A percentile compares a stretch with the other conserved stretches of the same genome.
Evolutionary conservation across 306 rosid genomes (phyloP).

Genomic region (Delonix regia): DNA sequence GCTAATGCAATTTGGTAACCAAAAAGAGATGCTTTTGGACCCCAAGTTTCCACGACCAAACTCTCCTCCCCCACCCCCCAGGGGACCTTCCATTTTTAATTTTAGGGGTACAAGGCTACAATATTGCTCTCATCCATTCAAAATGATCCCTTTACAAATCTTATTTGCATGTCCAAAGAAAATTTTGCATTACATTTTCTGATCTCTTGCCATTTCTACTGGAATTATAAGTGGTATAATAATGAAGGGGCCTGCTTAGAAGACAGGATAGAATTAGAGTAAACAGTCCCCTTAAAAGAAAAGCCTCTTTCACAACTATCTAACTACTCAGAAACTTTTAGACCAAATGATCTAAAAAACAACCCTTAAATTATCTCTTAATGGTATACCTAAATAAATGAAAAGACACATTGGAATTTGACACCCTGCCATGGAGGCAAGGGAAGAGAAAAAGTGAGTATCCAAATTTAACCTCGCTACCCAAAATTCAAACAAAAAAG

Average conservation of each 20-base stretch:
- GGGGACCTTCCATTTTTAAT: no score
- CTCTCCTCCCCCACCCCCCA: no score
- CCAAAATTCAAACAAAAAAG: no score
- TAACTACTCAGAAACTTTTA: not conserved
- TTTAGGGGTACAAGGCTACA: not conserved
- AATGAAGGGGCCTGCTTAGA: not conserved
- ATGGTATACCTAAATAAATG: no score
- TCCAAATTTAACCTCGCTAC: no score
- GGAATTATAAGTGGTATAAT: not conserved
- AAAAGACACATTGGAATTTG: no score
- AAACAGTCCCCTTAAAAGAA: not conserved
- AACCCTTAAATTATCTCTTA: no score
- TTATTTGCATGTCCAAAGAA: not conserved
- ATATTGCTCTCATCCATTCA: not conserved
- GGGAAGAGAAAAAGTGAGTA: no score
- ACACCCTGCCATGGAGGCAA: no score
- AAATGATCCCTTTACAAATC: not conserved
- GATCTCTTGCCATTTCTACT: not conserved
- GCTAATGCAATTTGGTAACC: not conserved
- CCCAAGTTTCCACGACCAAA: not conserved
- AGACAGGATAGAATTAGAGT: no score
- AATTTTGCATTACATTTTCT: not conserved
- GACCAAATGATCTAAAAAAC: not conserved
- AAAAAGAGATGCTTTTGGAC: not conserved
- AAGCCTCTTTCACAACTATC: not conserved